Base-by-base conservation (phyloP, 1,284 basidiomycete species). In the Sporisorium exsertum region DNA sequence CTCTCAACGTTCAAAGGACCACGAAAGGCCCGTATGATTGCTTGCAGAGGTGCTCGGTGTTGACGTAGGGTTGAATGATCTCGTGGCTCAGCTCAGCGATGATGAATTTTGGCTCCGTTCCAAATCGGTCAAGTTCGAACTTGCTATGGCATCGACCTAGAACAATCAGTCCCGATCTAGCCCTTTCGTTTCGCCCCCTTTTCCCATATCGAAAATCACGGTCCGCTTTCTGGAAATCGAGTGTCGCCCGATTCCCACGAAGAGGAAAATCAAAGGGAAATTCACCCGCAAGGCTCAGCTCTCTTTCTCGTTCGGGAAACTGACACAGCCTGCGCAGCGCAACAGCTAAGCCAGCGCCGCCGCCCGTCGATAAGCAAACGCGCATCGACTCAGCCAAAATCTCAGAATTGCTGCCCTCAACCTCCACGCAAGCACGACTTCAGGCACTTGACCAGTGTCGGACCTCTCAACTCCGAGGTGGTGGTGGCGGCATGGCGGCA, bases 371-470 rank as follows among this genome's bases (percentile, higher is more conserved):
- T 58, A 53, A 64, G 63, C 55, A 58, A 37, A 26, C 26, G 29
- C 10, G 29, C 46, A 64, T 32, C 56, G 55, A 64, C 62, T 58
- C 56, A 65, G 64, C 53, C 49, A 12, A 20, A 43, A 27, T 43
- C 50, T n/a, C n/a, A n/a, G n/a, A n/a, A n/a, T n/a, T n/a, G n/a
- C n/a, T n/a, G 35, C 29, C 26, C 53, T 55, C 54, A 49, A 32
- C 50, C 35, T 45, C 45, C 50, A 58, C 63, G 51, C 56, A 47
- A 49, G 42, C 50, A 55, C 59, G 27, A 13, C 32, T 12, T 24
- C 5, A 47, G 46, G 59, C 59, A 62, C 59, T 55, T 24, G 15
- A 29, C 16, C 65, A 62, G 65, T 68, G 50, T 62, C 29, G n/a
- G n/a, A n/a, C n/a, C n/a, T 13, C 26, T n/a, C 9, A 2, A 43